Base-by-base conservation (phyloP, 2,329 filamentous ascomycete species). In the Fusarium neocosmosporiellum region DNA sequence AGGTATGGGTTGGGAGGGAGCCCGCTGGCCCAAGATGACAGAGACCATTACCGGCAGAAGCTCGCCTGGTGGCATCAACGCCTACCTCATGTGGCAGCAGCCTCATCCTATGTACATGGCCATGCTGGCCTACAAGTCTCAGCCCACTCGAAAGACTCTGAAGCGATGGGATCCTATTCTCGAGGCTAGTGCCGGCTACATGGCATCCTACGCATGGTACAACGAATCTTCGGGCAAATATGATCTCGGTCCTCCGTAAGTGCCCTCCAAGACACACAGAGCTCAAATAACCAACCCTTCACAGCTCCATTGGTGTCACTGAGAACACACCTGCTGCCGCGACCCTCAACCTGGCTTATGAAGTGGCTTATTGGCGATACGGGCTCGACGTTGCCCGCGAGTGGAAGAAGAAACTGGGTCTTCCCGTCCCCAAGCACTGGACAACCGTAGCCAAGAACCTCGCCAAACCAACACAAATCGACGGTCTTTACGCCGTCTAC, bases 301-400 rank as follows among this genome's bases (percentile, higher is more conserved):
- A n/a, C n/a, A 73, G 73, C 11, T 63, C 85, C 72, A 85, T 85
- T 22, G 83, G 84, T 0, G 84, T 83, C 1, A 84, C 86, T 1
- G 89, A 91, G 74, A 91, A 90, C 70, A 90, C 89, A 0, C 83
- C 84, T 13, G 88, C 88, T 1, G 90, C 90, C 67, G 78, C 75
- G 2, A 90, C 88, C 0, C 76, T 86, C 3, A 91, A 91, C 72
- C 87, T 89, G 20, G 85, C 88, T 0, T 91, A 91, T 64, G 89
- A 91, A 79, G 80, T 88, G 7, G 86, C 88, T 8, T 91, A 91
- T 78, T 91, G 88, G 88, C 83, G 86, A 18, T 91, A 91, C 67
- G 89, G 89, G 2, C 82, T 91, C 18, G 84, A 87, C 27, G 78
- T 90, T 2, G 89, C 89, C 5, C 80, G 83, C 3, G 73, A 79